Base-by-base conservation (phyloP, 2,329 filamentous ascomycete genomes). In the Parastagonospora avenae region DNA sequence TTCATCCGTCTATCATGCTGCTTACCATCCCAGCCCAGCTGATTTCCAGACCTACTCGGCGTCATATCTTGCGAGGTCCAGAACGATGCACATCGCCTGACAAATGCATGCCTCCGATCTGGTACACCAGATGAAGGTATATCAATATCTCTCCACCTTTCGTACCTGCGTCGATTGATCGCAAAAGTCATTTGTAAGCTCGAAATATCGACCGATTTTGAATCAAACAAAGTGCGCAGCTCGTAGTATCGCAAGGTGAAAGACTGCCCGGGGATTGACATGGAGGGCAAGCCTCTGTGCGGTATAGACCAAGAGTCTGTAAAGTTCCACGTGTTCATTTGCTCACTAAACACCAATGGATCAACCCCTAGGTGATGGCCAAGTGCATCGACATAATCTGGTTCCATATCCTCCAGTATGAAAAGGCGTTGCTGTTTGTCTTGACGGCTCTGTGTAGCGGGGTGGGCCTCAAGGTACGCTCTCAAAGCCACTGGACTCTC, bases 261-360 rank as follows among this genome's bases (percentile, higher is more conserved):
- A 6, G 52, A 57, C 14, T 52, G 49, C 8, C 50, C 42, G 0
- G 60, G 60, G 3, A 42, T 28, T 2, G 43, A 48, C 46, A 63
- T 48, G 14, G 60, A 63, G 1, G 60, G 60, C 6, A 65, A 38
- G 16, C 50, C 50, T 24, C 60, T 52, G 38, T 55, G 45, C 6
- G 58, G 55, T 4, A 59, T 55, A 4, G 60, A 59, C 24, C 48
- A 48, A 2, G 55, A 60, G 16, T 62, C 58, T 3, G 59, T 57
- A 16, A 53, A 64, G 35, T 61, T 64, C 59, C 56, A 63, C 6
- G 62, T 60, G 24, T 65, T 60, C 56, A 60, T 62, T 32, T 65
- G 62, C 24, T 58, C 56, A 15, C 52, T 57, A 33, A 65, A 62
- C 3, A 65, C 57, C 1, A 62, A 30, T 8, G 60, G 62, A 28